A percentile compares a stretch with the other conserved stretches of the same genome.
These are phyloP conservation scores for Suillus spraguei DNA, from an alignment of 768 basidiomycete species.

Conservation along the genomic window DNA sequence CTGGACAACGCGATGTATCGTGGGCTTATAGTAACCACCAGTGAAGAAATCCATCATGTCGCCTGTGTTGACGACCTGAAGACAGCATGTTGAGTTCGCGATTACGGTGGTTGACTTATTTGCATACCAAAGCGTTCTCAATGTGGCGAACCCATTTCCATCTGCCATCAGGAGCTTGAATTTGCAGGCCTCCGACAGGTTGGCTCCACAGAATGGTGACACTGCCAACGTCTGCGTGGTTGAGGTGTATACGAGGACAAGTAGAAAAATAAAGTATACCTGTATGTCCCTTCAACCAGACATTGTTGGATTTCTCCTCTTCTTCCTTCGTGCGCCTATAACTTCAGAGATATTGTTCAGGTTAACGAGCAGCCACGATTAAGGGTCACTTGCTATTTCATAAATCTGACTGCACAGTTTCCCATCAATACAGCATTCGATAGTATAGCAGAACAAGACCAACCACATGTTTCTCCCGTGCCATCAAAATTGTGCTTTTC, in stretches of 20 bases:
- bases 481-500: conserved; percentile 41
- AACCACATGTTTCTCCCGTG: conserved; percentile 41
- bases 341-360: conserved; percentile 23
- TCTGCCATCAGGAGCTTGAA: conserved; percentile 40
- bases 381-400: conserved; percentile 46
- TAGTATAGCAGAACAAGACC: conserved; percentile 1
- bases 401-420: conserved; percentile 39
- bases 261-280: conserved; percentile 27
- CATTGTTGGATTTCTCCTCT: conserved; percentile 43
- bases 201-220: conserved; percentile 52
- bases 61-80: conserved; percentile 47
- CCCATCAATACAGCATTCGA: background rate
- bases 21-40: conserved; percentile 50
- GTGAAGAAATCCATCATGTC: conserved; percentile 52
- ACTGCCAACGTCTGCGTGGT: conserved; percentile 42
- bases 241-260: background rate
- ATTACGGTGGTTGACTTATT: background rate
- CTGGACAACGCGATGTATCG: conserved; percentile 53
- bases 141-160: conserved; percentile 52
- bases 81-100: background rate
- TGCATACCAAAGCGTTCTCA: conserved; percentile 44
- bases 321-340: conserved; percentile 45
- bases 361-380: background rate
- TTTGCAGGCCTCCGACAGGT: conserved; percentile 49
- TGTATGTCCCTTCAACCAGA: conserved; percentile 55